Percentiles rank a stretch among this genome's conserved stretches.
Evolutionary conservation across 1,139 yeast species (phyloP).

Genomic region (Blastobotrys capitulatus): DNA sequence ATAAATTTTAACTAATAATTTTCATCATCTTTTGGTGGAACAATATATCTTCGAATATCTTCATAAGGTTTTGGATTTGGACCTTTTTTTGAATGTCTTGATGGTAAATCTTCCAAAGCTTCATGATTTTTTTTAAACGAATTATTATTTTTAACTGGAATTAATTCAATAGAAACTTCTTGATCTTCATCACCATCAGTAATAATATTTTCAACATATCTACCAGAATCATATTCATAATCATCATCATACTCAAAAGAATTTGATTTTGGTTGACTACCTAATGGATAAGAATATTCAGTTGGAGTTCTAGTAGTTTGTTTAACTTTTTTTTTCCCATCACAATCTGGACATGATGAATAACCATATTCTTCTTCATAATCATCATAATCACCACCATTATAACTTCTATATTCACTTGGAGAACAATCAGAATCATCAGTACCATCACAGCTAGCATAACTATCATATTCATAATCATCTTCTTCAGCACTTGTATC

Average conservation of each 20-base stretch:
- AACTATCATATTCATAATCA: background rate
- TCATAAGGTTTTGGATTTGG: conserved; percentile 2
- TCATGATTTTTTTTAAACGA: background rate
- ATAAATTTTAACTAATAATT: no score
- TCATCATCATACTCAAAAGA: background rate
- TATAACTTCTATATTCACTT: background rate
- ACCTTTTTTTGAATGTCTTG: background rate
- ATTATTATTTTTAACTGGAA: background rate
- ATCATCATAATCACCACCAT: background rate
- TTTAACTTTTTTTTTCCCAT: background rate
- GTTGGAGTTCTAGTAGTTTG: background rate
- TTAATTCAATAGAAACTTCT: background rate
- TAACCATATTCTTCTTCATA: background rate
- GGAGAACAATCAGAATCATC: background rate
- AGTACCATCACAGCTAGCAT: background rate
- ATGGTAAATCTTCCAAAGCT: background rate
- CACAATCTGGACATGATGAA: background rate
- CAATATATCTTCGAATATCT: background rate
- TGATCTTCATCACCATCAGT: background rate
- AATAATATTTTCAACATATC: background rate
- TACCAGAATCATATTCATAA: background rate
- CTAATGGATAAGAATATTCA: background rate
- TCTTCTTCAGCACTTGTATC: background rate
- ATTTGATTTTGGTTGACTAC: background rate
- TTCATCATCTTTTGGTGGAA: no score